These are phyloP conservation scores for Fusarium albidum DNA, from an alignment of 2,329 filamentous ascomycete species.

Conservation along the genomic window DNA sequence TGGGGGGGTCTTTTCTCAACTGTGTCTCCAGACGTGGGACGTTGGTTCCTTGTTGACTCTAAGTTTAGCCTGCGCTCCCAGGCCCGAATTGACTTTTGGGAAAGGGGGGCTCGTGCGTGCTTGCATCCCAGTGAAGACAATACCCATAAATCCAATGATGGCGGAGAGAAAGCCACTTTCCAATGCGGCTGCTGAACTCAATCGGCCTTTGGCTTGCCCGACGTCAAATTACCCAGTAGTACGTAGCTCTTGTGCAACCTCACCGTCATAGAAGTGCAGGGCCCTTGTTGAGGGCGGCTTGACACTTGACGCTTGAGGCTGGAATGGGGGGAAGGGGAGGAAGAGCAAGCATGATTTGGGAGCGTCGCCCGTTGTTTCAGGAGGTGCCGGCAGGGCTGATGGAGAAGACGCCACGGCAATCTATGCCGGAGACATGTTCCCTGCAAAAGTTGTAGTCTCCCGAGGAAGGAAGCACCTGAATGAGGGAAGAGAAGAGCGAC, in stretches of 20 bases:
- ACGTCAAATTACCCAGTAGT: not conserved
- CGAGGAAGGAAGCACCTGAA: constrained; percentile 4
- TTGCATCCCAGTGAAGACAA: constrained; percentile 2
- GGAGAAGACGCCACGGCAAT: constrained; percentile 18
- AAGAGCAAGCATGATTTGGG: constrained; percentile 18
- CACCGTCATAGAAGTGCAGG: not conserved
- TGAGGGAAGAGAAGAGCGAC: not conserved
- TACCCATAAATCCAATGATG: not conserved
- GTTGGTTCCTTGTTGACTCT: constrained; percentile 19
- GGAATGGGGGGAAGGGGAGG: no score
- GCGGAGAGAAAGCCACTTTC: constrained; percentile 2
- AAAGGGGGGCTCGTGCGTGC: constrained; percentile 31
- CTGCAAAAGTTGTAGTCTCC: constrained; percentile 8
- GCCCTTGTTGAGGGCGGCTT: no score
- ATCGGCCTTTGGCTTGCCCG: not conserved
- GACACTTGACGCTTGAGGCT: not conserved
- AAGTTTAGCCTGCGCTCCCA: constrained; percentile 28
- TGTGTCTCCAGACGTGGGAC: constrained; percentile 7
- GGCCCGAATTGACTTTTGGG: constrained; percentile 19
- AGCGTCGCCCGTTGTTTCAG: constrained; percentile 29
- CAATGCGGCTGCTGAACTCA: constrained; percentile 13
- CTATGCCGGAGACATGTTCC: constrained; percentile 11
- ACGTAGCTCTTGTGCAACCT: not conserved
- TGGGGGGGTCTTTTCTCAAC: constrained; percentile 1
- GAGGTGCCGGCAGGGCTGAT: constrained; percentile 26